Evolutionary conservation across 1,284 basidiomycete species (phyloP), one percentile per base, ranked within the genome.

Genomic region (Grifola frondosa): DNA sequence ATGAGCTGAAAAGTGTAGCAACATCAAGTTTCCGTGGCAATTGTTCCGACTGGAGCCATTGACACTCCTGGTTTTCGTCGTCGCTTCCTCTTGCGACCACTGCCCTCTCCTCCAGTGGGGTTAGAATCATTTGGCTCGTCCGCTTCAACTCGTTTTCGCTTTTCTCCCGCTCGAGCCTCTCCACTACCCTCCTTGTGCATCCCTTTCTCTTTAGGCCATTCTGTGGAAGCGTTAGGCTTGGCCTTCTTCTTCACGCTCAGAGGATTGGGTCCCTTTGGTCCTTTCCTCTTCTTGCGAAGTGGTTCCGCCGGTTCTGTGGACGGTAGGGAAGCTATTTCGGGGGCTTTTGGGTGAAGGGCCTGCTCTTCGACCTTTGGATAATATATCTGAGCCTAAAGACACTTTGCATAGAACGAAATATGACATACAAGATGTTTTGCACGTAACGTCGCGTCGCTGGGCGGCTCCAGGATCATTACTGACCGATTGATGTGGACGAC

Each of bases 191-290:
- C 21, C 17, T n/a, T 23, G 8, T 33, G 16, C 30, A 24, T 19
- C 23, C 29, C n/a, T 9, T 44, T 25, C 25, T 37, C 32, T 42
- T 41, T 41, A 7, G 34, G 6, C n/a, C n/a, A n/a, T n/a, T n/a
- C n/a, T 8, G 36, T 16, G 5, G 25, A 8, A 2, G 29, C 31
- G 6, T 52, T 44, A 12, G 43, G 6, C 35, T 58, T 50, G 6
- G 49, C 19, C 70, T 93, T 93, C 75, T 93, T 97, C 73, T 91
- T 94, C 28, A 95, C 71, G 48, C 91, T 94, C 4, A 99, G 74
- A 12, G 96, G 93, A 68, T 99, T 99, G 0, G 95, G 92, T 0
- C 77, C 91, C 61, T 92, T 95, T 0, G 86, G 83, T 1, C 81
- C 83, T 57, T 77, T 85, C 53, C 74, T 79, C 62, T 81, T 86